phyloP scores from a whole-genome alignment of 129 eudicot genomes.

The Flaveria ramosissima region DNA sequence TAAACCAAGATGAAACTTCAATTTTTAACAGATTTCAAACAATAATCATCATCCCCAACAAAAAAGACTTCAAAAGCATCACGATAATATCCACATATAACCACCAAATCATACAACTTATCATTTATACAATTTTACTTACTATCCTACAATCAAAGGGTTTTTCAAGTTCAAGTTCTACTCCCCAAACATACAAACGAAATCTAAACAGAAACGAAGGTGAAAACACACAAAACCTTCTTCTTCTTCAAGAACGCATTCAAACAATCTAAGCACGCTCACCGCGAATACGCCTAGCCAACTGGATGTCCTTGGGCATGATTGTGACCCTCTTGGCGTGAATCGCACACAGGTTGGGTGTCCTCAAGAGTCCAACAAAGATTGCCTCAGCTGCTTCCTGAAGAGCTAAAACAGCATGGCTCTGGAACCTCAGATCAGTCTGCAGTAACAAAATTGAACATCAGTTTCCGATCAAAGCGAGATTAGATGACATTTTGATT shows the following conservation, averaged over 20 bases:
- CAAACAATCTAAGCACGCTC: conserved; percentile 71
- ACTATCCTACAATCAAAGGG: conserved; percentile 29
- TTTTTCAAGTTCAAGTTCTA: conserved; percentile 1
- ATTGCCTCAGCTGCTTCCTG: conserved; percentile 89
- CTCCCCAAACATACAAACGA: conserved; percentile 11
- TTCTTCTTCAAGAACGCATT: background rate
- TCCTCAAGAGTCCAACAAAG: conserved; percentile 76
- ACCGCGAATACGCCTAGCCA: conserved; percentile 90
- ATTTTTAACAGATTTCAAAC: too few relatives aligned
- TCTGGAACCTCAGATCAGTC: conserved; percentile 93
- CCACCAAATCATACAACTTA: conserved; percentile 2
- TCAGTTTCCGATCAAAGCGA: background rate
- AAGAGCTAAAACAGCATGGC: conserved; percentile 83
- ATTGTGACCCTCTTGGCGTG: conserved; percentile 93
- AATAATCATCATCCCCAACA: background rate
- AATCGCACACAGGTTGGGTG: conserved; percentile 77
- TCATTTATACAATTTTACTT: conserved; percentile 30
- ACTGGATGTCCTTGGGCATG: conserved; percentile 94
- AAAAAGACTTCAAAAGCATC: background rate
- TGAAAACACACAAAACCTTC: conserved; percentile 7
- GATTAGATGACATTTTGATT: background rate
- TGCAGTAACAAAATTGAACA: conserved; percentile 18
- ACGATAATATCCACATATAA: conserved; percentile 2
- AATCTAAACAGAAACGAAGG: conserved; percentile 11
- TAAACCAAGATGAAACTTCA: too few relatives aligned